phyloP scores from a whole-genome alignment of 2,329 filamentous ascomycete species.

The Capronia coronata region DNA sequence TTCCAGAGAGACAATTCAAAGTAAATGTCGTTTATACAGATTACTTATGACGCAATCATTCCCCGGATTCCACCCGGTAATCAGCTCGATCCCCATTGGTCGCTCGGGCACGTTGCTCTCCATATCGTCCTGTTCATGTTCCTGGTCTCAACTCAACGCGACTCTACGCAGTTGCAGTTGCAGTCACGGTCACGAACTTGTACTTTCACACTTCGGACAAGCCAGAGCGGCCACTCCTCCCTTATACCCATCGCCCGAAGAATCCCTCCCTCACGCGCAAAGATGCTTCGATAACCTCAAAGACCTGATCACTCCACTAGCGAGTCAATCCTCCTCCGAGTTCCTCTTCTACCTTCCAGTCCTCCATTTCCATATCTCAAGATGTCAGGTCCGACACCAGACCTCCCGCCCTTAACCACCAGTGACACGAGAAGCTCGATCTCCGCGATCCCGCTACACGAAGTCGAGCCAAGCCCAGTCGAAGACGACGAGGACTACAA shows the following conservation, averaged over 20 bases:
- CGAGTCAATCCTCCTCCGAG: not conserved
- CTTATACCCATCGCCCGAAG: too few relatives aligned
- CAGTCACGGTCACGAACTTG: too few relatives aligned
- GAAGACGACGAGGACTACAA: conserved; percentile 50
- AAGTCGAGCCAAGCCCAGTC: conserved; percentile 78
- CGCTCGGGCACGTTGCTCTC: not conserved
- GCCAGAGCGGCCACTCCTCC: too few relatives aligned
- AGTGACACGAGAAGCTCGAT: conserved; percentile 20
- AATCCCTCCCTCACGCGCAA: too few relatives aligned
- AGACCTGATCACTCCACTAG: not conserved
- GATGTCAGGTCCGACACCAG: conserved; percentile 10
- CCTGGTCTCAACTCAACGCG: too few relatives aligned
- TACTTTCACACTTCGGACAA: too few relatives aligned
- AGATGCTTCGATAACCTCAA: not conserved
- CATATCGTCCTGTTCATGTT: not conserved
- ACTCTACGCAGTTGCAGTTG: too few relatives aligned
- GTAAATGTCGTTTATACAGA: not conserved
- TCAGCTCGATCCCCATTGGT: not conserved
- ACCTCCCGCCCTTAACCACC: conserved; percentile 18
- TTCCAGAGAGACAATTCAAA: too few relatives aligned
- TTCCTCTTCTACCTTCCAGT: not conserved
- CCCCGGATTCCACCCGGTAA: not conserved
- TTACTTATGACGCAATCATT: not conserved
- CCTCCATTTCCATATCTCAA: not conserved
- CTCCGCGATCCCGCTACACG: conserved; percentile 60